Percentiles rank a stretch among this genome's conserved stretches.
These are phyloP conservation scores for Aureobasidium leucospermi DNA, from an alignment of 2,329 filamentous ascomycete species.

Conservation along the genomic window DNA sequence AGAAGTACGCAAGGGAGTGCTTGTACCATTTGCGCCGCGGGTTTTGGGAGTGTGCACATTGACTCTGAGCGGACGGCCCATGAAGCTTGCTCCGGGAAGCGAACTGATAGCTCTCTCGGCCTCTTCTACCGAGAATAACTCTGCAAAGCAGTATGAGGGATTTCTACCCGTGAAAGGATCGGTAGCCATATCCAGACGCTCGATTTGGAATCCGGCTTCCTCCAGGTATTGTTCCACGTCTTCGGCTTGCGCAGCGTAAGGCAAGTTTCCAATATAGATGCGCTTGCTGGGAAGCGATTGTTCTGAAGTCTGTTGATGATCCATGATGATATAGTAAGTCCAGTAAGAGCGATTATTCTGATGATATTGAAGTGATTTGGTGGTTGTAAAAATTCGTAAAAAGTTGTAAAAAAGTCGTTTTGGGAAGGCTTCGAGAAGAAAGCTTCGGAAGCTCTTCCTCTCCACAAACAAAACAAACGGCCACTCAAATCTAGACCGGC, in stretches of 20 bases:
- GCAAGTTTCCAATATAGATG: constrained; percentile 49
- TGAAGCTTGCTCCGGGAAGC: constrained; percentile 48
- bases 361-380: background rate
- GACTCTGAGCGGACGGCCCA: constrained; percentile 55
- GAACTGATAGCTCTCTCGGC: constrained; percentile 52
- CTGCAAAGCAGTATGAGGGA: constrained; percentile 68
- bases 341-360: background rate
- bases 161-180: constrained; percentile 63
- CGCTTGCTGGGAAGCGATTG: constrained; percentile 9
- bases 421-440: constrained; percentile 12
- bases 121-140: constrained; percentile 51
- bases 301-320: background rate
- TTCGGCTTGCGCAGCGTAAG: constrained; percentile 45
- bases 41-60: constrained; percentile 30
- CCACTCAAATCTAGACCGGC: background rate
- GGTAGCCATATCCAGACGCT: constrained; percentile 58
- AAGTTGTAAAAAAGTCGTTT: constrained; percentile 2
- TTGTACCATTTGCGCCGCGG: constrained; percentile 5
- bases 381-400: background rate
- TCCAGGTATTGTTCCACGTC: constrained; percentile 45
- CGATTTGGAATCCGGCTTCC: constrained; percentile 33
- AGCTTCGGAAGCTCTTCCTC: background rate
- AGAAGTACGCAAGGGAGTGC: background rate
- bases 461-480: constrained; percentile 11
- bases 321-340: background rate